Conservation (phyloP, 805 yeast genomes). For the Ascoidea asiatica region DNA sequence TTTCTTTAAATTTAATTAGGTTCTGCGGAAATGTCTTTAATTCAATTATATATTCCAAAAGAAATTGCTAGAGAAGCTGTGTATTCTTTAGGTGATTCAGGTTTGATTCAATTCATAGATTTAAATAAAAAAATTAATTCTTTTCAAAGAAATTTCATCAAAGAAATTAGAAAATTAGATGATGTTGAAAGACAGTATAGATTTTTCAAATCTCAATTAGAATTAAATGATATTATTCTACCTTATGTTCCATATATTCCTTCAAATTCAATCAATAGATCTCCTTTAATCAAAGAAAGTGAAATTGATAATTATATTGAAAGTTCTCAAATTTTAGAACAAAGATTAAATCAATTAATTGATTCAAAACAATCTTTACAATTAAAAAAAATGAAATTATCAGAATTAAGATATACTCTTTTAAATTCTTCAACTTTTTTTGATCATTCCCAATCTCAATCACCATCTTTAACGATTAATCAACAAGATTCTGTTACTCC, state of each 20-base stretch:
- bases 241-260: background rate
- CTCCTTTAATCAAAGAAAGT: slow-evolving; percentile 18
- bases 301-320: slow-evolving; percentile 39
- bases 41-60: slow-evolving; percentile 32
- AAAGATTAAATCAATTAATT: slow-evolving; percentile 34
- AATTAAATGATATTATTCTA: slow-evolving; percentile 11
- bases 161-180: slow-evolving; percentile 26
- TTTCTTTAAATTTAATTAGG: slow-evolving; percentile 16
- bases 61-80: slow-evolving; percentile 31
- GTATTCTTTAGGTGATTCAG: slow-evolving; percentile 28
- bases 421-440: slow-evolving; percentile 37
- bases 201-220: slow-evolving; percentile 18
- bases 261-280: slow-evolving; percentile 12
- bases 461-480: slow-evolving; percentile 11
- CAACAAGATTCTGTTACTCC: slow-evolving; percentile 3
- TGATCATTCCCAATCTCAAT: slow-evolving; percentile 10
- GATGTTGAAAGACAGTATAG: slow-evolving; percentile 17
- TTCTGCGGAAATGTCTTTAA: slow-evolving; percentile 35
- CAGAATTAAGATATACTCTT: slow-evolving; percentile 45
- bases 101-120: slow-evolving; percentile 31
- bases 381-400: slow-evolving; percentile 40
- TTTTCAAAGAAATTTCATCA: slow-evolving; percentile 31
- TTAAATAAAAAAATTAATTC: slow-evolving; percentile 26
- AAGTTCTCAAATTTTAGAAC: slow-evolving; percentile 40
- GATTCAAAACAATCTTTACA: slow-evolving; percentile 31